phyloP scores from a whole-genome alignment of 129 eudicot genomes.

The Rutidosis leptorrhynchoides region DNA sequence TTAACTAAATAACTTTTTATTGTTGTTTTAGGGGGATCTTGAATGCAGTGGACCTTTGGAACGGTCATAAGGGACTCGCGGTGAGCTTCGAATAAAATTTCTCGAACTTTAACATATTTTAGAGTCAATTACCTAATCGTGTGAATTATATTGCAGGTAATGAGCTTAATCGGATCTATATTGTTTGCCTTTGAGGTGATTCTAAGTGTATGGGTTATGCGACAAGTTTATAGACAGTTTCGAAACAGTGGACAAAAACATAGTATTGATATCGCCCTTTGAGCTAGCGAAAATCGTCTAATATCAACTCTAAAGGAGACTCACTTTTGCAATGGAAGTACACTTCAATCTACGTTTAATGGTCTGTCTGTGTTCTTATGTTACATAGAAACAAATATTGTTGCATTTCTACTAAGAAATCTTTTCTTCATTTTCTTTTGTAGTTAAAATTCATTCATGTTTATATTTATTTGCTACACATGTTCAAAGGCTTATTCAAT shows the following conservation, averaged over 20 bases:
- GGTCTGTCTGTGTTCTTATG: neutral
- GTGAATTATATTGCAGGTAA: conserved; percentile 20
- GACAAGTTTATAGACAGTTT: conserved; percentile 28
- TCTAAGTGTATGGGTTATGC: conserved; percentile 41
- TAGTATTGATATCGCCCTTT: conserved; percentile 11
- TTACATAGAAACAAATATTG: neutral
- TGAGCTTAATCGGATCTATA: conserved; percentile 39
- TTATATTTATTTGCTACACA: neutral
- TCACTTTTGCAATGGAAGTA: neutral
- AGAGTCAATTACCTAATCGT: neutral
- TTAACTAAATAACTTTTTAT: neutral
- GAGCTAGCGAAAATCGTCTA: neutral
- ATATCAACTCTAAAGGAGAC: neutral
- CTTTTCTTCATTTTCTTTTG: neutral
- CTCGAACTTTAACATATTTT: neutral
- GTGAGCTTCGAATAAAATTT: conserved; percentile 24
- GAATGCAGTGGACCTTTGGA: conserved; percentile 56
- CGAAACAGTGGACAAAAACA: conserved; percentile 23
- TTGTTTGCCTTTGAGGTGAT: conserved; percentile 27
- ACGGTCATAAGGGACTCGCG: conserved; percentile 51
- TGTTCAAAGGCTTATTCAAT: neutral
- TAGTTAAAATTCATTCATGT: neutral
- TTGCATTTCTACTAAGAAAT: conserved; percentile 5
- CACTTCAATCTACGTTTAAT: neutral
- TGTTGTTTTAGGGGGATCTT: conserved; percentile 60